A percentile compares a stretch with the other conserved stretches of the same genome.
These are phyloP conservation scores for Ophiostoma montium DNA, from an alignment of 2,329 filamentous ascomycete species.

Conservation along the genomic window DNA sequence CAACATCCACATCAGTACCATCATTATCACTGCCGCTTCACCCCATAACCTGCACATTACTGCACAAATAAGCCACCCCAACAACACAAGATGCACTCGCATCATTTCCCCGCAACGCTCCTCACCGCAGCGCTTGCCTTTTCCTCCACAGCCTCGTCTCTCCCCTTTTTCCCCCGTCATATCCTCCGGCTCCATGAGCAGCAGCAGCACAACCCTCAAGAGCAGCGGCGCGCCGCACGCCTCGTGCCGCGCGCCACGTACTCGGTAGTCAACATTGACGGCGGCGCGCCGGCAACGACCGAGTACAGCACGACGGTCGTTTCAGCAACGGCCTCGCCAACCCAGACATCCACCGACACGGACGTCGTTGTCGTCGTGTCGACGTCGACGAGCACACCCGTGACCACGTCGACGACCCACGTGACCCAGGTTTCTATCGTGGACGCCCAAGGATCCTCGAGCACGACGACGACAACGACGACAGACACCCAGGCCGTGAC, in stretches of 20 bases:
- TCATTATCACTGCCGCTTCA: not conserved
- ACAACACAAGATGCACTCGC: slow-evolving; percentile 12
- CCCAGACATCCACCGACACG: slow-evolving; percentile 14
- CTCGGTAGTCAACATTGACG: slow-evolving; percentile 25
- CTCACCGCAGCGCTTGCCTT: slow-evolving; percentile 10
- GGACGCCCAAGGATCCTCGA: slow-evolving; percentile 10
- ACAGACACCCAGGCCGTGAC: not conserved
- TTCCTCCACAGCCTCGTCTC: slow-evolving; percentile 5
- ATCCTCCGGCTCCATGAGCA: not conserved
- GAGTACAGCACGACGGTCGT: slow-evolving; percentile 1
- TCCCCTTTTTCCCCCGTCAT: slow-evolving; percentile 15
- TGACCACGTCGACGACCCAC: slow-evolving; percentile 12
- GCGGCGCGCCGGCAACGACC: slow-evolving; percentile 4
- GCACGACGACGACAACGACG: slow-evolving; percentile 6
- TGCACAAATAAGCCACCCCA: not conserved
- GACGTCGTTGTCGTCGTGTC: slow-evolving; percentile 13
- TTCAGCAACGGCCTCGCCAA: slow-evolving; percentile 15
- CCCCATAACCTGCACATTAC: not conserved
- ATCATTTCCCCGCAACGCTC: slow-evolving; percentile 8
- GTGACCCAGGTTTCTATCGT: slow-evolving; percentile 16
- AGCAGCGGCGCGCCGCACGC: slow-evolving; percentile 3
- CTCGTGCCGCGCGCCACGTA: slow-evolving; percentile 23
- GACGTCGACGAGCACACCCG: slow-evolving; percentile 3
- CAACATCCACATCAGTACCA: not conserved
- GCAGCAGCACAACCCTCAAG: not conserved